Evolutionary conservation across 139 green algal genomes (phyloP).

Genomic region (Picochlorum sp.): DNA sequence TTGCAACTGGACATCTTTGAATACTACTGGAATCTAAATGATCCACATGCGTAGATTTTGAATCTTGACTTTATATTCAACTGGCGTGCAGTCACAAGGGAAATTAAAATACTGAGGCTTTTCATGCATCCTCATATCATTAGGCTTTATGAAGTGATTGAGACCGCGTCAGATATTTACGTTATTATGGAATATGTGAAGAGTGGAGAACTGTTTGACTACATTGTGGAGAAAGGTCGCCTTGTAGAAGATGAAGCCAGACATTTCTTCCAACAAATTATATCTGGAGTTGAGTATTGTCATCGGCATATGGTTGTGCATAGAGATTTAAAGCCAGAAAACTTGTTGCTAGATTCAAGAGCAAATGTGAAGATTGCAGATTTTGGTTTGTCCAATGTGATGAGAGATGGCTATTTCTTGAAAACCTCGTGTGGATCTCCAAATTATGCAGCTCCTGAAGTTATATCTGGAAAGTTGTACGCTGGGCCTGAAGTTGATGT

Average conservation of each 20-base stretch:
- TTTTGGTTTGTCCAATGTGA: slow-evolving; percentile 97
- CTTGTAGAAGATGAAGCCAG: slow-evolving; percentile 95
- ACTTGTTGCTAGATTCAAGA: slow-evolving; percentile 87
- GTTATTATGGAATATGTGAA: slow-evolving; percentile 99
- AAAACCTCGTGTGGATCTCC: slow-evolving; percentile 94
- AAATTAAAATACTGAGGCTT: slow-evolving; percentile 96
- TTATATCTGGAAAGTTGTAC: slow-evolving; percentile 96
- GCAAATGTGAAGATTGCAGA: slow-evolving; percentile 92
- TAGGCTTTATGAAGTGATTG: slow-evolving; percentile 96
- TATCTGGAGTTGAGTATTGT: slow-evolving; percentile 93
- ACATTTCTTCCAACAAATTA: slow-evolving; percentile 98
- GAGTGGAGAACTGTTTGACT: slow-evolving; percentile 97
- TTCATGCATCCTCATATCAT: slow-evolving; percentile 99
- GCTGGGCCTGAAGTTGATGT: slow-evolving; percentile 97
- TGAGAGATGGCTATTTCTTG: slow-evolving; percentile 97
- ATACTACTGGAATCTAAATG: background rate
- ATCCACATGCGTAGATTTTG: too few relatives aligned
- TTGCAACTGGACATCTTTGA: background rate
- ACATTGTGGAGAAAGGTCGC: slow-evolving; percentile 99
- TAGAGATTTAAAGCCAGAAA: slow-evolving; percentile 92
- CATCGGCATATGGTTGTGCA: slow-evolving; percentile 93
- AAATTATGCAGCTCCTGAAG: slow-evolving; percentile 98
- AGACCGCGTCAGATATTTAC: slow-evolving; percentile 94
- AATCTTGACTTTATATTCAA: slow-evolving; percentile 16
- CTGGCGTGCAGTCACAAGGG: slow-evolving; percentile 70